phyloP scores from a whole-genome alignment of 2,329 filamentous ascomycete species.

The Xylaria sp. region DNA sequence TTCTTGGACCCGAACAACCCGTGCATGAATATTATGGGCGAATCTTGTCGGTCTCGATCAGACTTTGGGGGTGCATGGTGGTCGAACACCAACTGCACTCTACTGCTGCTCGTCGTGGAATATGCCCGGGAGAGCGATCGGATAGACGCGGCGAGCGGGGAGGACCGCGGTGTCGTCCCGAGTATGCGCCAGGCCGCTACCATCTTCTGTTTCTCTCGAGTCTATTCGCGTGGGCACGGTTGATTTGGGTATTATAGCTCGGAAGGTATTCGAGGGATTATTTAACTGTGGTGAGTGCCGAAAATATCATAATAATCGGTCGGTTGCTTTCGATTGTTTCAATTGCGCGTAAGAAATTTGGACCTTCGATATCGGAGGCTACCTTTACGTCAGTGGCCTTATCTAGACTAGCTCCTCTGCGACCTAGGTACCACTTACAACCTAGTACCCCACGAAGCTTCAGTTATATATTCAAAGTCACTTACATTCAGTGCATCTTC shows the following conservation, averaged over 20 bases:
- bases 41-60: slow-evolving; percentile 53
- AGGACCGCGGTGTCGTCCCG: slow-evolving; percentile 17
- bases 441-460: too few relatives aligned
- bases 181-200: slow-evolving; percentile 26
- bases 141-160: slow-evolving; percentile 17
- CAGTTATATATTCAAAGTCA: not conserved
- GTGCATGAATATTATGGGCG: slow-evolving; percentile 87
- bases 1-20: slow-evolving; percentile 95
- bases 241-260: not conserved
- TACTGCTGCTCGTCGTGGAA: slow-evolving; percentile 27
- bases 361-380: slow-evolving; percentile 29
- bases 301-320: not conserved
- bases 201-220: slow-evolving; percentile 20
- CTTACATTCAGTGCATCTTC: not conserved
- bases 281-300: not conserved
- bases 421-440: not conserved
- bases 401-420: slow-evolving; percentile 9
- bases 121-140: slow-evolving; percentile 30
- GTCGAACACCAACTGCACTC: slow-evolving; percentile 67
- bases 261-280: too few relatives aligned
- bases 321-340: not conserved
- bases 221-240: not conserved
- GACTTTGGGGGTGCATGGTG: slow-evolving; percentile 69
- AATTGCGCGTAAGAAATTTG: slow-evolving; percentile 16
- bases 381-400: slow-evolving; percentile 18